A percentile compares a stretch with the other conserved stretches of the same genome.
Evolutionary conservation across 495 filamentous ascomycete genomes (phyloP).

Genomic region (Penicillium ochrochloron): DNA sequence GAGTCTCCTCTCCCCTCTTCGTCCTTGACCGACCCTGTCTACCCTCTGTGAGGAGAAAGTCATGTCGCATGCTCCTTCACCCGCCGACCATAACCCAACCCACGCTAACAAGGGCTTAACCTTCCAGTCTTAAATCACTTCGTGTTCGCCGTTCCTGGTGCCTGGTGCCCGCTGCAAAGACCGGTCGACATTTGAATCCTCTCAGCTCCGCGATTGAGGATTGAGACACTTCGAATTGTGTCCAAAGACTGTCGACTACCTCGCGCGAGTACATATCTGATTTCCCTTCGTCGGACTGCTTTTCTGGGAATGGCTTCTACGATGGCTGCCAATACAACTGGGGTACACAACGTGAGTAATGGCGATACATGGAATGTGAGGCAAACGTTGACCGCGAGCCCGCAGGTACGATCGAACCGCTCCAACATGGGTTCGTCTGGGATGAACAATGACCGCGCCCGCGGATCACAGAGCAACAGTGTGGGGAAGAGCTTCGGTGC

Average conservation of each 20-base stretch:
- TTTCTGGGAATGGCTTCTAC: constrained; percentile 45
- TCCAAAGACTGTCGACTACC: constrained; percentile 27
- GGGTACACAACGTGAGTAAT: constrained; percentile 46
- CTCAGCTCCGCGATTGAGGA: constrained; percentile 29
- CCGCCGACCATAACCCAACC: background rate
- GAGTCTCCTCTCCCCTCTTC: constrained; percentile 20
- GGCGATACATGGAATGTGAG: background rate
- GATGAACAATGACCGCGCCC: constrained; percentile 45
- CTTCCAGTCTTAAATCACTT: constrained; percentile 35
- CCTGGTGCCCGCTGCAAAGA: constrained; percentile 41
- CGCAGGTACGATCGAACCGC: constrained; percentile 45
- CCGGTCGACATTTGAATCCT: constrained; percentile 22
- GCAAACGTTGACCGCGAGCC: background rate
- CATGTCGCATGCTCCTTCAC: background rate
- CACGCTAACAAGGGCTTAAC: constrained; percentile 25
- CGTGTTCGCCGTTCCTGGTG: constrained; percentile 39
- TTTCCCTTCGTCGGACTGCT: constrained; percentile 18
- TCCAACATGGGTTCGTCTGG: constrained; percentile 48
- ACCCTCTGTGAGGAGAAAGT: constrained; percentile 16
- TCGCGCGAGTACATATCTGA: constrained; percentile 38
- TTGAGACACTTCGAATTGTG: constrained; percentile 18
- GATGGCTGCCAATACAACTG: constrained; percentile 45
- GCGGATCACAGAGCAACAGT: constrained; percentile 39
- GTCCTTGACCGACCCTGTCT: constrained; percentile 12
- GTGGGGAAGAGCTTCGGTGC: constrained; percentile 51